phyloP scores from a whole-genome alignment of 1,284 basidiomycete species.

The Erythrobasidium hasegawianum region DNA sequence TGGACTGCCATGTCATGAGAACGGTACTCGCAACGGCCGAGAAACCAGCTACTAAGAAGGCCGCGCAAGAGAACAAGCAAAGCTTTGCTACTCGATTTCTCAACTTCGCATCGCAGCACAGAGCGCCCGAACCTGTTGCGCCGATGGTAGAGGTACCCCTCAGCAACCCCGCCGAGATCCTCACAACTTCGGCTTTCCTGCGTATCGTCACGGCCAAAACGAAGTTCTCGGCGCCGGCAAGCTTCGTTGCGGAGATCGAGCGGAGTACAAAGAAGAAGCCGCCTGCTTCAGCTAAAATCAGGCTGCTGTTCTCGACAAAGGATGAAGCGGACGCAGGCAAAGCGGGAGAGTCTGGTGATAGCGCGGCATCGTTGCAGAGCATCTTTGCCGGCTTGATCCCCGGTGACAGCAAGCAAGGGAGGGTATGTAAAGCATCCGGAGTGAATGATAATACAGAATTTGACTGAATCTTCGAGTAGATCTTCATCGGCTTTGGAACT shows the following conservation, averaged over 20 bases:
- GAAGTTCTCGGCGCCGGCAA: conserved; percentile 66
- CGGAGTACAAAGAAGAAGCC: conserved; percentile 94
- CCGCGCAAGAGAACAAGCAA: conserved; percentile 46
- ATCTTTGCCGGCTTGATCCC: conserved; percentile 50
- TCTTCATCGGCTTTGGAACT: conserved; percentile 55
- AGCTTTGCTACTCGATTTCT: conserved; percentile 48
- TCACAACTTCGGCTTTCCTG: conserved; percentile 66
- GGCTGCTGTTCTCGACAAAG: conserved; percentile 87
- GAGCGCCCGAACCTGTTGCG: conserved; percentile 41
- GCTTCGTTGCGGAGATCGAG: conserved; percentile 73
- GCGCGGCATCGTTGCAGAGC: conserved; percentile 60
- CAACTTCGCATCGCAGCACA: conserved; percentile 38
- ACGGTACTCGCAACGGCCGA: conserved; percentile 48
- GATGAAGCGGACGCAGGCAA: conserved; percentile 70
- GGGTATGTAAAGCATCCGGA: conserved; percentile 29
- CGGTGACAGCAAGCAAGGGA: conserved; percentile 36
- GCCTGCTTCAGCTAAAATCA: conserved; percentile 70
- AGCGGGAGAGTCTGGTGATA: conserved; percentile 54
- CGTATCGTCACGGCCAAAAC: conserved; percentile 80
- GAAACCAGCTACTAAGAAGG: conserved; percentile 44
- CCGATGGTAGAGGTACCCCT: conserved; percentile 45
- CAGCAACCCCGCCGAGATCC: conserved; percentile 58
- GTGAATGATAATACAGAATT: conserved; percentile 54
- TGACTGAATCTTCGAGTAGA: conserved; percentile 44
- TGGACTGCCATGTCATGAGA: conserved; percentile 76